A percentile compares a stretch with the other conserved stretches of the same genome.
Conservation (phyloP, 2,329 filamentous ascomycete genomes). For the Ascochyta lentis region DNA sequence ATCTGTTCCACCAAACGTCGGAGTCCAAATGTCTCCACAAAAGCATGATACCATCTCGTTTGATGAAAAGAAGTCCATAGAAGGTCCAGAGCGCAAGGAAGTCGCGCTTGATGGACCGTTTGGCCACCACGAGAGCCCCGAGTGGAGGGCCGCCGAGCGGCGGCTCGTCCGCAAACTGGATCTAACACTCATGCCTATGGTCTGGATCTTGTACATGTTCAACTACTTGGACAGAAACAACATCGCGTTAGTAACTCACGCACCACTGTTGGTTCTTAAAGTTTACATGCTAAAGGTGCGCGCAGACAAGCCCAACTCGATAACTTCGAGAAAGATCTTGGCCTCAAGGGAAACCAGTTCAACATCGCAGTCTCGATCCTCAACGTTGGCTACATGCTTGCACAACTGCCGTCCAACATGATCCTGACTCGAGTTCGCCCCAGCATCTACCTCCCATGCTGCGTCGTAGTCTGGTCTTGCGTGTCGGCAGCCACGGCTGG, state of each 20-base stretch:
- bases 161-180: background rate
- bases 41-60: too few relatives aligned
- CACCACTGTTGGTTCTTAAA: background rate
- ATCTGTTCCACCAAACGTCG: too few relatives aligned
- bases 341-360: constrained; percentile 30
- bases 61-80: too few relatives aligned
- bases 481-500: constrained; percentile 37
- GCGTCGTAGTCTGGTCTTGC: constrained; percentile 41
- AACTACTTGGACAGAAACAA: constrained; percentile 21
- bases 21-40: too few relatives aligned
- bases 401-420: constrained; percentile 53
- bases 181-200: constrained; percentile 1
- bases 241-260: constrained; percentile 7
- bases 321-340: constrained; percentile 62
- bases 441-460: constrained; percentile 38
- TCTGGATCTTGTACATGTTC: constrained; percentile 18
- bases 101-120: too few relatives aligned
- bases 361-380: constrained; percentile 49
- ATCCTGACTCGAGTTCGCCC: constrained; percentile 45
- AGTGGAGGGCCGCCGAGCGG: background rate
- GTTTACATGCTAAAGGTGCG: background rate
- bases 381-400: constrained; percentile 31
- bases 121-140: too few relatives aligned
- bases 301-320: constrained; percentile 60
- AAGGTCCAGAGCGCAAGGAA: too few relatives aligned